Evolutionary conservation across 768 basidiomycete genomes (phyloP), one percentile per base, ranked within the genome.

Genomic region (Phaeotremella fagi): DNA sequence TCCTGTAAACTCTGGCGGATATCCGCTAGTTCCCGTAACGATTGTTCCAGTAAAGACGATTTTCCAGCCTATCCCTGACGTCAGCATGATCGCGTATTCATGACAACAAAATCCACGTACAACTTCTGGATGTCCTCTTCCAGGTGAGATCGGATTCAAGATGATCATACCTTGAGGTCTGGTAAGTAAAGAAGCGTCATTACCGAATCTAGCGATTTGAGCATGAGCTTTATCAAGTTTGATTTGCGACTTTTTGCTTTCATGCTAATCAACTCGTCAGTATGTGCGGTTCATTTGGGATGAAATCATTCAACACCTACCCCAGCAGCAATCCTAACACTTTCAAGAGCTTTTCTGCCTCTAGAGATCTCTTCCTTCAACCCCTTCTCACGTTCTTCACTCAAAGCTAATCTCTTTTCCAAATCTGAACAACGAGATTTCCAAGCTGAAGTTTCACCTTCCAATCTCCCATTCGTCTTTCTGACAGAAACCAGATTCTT

Each of bases 1-100:
- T 74, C 71, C 41, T 72, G 69, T 41, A 74, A 48, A 31, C 60
- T 61, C 24, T 64, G 54, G n/a, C 71, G 55, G 9, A 65, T 64
- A 20, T 68, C 65, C 1, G 63, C 59, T 20, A 74, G 50, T n/a
- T 72, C 71, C 28, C 54, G 38, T 23, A 74, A 48, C 0, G 66
- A 62, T n/a, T 69, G 69, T 38, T 74, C 73, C 25, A 71, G 57
- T 22, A 71, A 47, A 1, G 66, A 50, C 4, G 55, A 37, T 38
- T 59, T 47, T 1, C 56, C 56, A 15, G 61, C 33, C 69, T 71
- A 41, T 15, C 16, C 1, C n/a, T n/a, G n/a, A n/a, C n/a, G n/a
- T n/a, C n/a, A n/a, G n/a, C n/a, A n/a, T n/a, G n/a, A n/a, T n/a
- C n/a, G n/a, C n/a, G n/a, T n/a, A n/a, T n/a, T n/a, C n/a, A n/a